Base-by-base conservation (phyloP, 768 basidiomycete genomes). In the Thelephora ganbajun region DNA sequence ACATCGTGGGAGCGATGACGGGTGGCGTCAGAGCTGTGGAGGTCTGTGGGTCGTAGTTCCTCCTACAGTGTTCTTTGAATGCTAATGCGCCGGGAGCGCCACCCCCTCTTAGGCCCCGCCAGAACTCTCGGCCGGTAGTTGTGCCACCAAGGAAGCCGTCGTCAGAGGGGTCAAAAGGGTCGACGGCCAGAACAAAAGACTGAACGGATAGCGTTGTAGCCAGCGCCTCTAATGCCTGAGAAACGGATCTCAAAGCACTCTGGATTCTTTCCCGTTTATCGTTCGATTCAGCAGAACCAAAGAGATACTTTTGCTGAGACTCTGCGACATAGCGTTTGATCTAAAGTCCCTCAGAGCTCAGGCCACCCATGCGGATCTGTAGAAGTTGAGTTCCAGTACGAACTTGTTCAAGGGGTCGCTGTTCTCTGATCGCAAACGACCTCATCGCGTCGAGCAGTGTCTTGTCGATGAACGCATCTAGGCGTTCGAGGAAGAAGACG, bases 141-240 rank as follows among this genome's bases (percentile, higher is more conserved):
- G 79, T 74, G 3, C 81, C 81, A 6, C 81, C 81, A 5, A 84
- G 64, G 59, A 82, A 83, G 0, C 78, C 76, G 23, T 62, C 60
- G 54, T 77, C 73, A 0, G 60, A 50, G 11, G 63, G 54, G 51
- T 74, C 67, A 12, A 54, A 53, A 4, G 78, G 75, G 53, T 80
- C 71, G 22, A 83, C 71, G 1, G 75, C 75, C 3, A 84, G 67
- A 35, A 82, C 51, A 54, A 82, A 78, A 0, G 80, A 77, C 39
- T 84, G 76, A 4, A 76, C 61, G 2, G 76, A 76, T 7, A 72
- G 65, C 11, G 70, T 61, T 11, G 60, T 61, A 23, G 66, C 63
- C 4, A 84, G 63, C 11, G 72, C 69, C 54, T 82, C 79, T 18
- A 84, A 64, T 22, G 69, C 65, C 20, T 63, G 65, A 23, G 79